Base-by-base conservation (phyloP, 2,329 filamentous ascomycete genomes). In the Colletotrichum australisinense region DNA sequence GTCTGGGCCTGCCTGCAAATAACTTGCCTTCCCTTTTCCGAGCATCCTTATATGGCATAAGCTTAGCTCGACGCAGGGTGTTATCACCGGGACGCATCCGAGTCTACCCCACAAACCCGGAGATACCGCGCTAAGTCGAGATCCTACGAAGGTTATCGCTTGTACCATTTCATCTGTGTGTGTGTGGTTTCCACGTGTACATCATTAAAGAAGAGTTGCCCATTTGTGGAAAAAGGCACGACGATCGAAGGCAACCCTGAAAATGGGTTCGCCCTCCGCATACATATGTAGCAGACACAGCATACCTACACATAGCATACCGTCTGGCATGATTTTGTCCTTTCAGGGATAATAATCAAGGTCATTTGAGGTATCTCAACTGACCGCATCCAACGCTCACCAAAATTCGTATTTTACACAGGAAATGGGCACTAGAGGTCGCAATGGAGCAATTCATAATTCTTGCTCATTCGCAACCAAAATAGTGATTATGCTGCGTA, bases 151-250 rank as follows among this genome's bases (percentile, higher is more conserved):
- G 26, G 14, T 26, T n/a, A 62, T 28, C 30, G 26, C 24, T 22
- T 22, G 52, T 72, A 28, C 38, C 53, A 32, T 28, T 28, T 32
- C 52, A 55, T 38, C 19, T 16, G n/a, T 12, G n/a, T 12, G 19
- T n/a, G 24, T 28, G 3, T 16, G 16, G n/a, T 30, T 14, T 26
- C 63, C 64, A 52, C 64, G 63, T 67, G 63, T 56, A 32, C 30
- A 8, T 12, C 38, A 28, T n/a, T 0, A 26, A 19, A 32, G n/a
- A 32, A 24, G 35, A 26, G 4, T 53, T 19, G 19, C 63, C 52
- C 42, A 72, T 72, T 72, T 63, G 64, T 72, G 69, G 69, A 68
- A 72, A 67, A 72, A 32, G 57, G 22, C 55, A n/a, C 14, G 3
- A 58, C 4, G 19, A 58, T 58, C n/a, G 9, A 30, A 58, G 56